phyloP scores from a whole-genome alignment of 495 filamentous ascomycete species.

The Penicillium diatomitis region DNA sequence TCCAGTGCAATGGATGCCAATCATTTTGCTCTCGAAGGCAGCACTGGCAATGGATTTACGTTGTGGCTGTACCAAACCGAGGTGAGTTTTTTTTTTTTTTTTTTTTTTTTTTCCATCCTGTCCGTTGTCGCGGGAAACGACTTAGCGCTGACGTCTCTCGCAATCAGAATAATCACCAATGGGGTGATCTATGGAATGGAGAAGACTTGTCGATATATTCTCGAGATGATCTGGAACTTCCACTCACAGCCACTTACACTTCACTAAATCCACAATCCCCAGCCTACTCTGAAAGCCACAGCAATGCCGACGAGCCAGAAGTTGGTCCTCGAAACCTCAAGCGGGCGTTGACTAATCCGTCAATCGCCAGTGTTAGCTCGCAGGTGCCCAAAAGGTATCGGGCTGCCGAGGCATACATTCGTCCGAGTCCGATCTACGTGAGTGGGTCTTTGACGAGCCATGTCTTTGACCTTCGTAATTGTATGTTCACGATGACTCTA shows the following conservation, averaged over 20 bases:
- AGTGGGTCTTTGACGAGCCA: constrained; percentile 58
- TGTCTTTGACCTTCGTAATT: constrained; percentile 70
- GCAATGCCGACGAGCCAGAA: constrained; percentile 43
- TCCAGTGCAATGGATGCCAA: constrained; percentile 94
- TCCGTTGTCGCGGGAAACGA: not conserved
- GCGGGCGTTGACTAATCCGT: constrained; percentile 58
- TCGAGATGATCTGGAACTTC: constrained; percentile 64
- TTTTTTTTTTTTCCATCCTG: not conserved
- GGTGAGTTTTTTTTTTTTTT: constrained; percentile 33
- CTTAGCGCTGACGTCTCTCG: not conserved
- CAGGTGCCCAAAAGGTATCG: constrained; percentile 60
- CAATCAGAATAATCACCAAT: constrained; percentile 68
- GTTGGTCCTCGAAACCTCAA: constrained; percentile 66
- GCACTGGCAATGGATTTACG: constrained; percentile 70
- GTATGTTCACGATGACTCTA: constrained; percentile 61
- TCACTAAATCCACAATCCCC: constrained; percentile 43
- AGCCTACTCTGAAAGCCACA: constrained; percentile 49
- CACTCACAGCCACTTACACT: constrained; percentile 17
- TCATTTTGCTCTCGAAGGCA: constrained; percentile 82
- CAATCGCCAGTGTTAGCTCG: constrained; percentile 53
- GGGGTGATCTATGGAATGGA: constrained; percentile 95
- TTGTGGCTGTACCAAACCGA: constrained; percentile 77
- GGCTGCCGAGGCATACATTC: constrained; percentile 84
- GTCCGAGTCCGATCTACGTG: constrained; percentile 70
- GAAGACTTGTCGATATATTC: constrained; percentile 92